Base-by-base conservation (phyloP, 2,329 filamentous ascomycete species). In the Cucurbitaria berberidis region DNA sequence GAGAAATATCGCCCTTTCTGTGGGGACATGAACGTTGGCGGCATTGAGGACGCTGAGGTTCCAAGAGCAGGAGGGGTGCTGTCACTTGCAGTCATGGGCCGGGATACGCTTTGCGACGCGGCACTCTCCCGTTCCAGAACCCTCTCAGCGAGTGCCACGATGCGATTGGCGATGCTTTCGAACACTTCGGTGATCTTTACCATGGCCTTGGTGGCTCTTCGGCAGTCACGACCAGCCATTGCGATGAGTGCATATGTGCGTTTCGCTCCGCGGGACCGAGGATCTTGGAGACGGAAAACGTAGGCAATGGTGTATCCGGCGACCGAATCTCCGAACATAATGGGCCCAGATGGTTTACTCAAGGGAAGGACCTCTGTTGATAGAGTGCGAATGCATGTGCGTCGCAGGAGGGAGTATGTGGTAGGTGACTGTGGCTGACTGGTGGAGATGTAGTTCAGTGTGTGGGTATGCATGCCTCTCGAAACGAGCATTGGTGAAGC, bases 301-400 rank as follows among this genome's bases (percentile, higher is more conserved):
- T 84, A 85, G 36, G 83, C 82, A 46, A 85, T 82, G 16, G 83
- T 85, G 71, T 85, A 84, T 46, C 83, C 83, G 5, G 81, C 77
- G 18, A 77, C 76, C 0, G 80, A 76, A 56, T 85, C 83, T 24
- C 83, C 83, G 59, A 85, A 86, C 62, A 80, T 83, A 41, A 86
- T 72, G n/a, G 82, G 81, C 0, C 83, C 83, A 6, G 82, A 83
- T 0, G 82, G 80, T 35, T 83, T 79, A 43, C 82, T 82, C 30
- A 79, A 78, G 3, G 83, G 83, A 3, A 86, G 75, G 9, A 80
- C 76, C 64, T 86, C 83, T 53, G 81, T 83, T 53, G 82, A 84
- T 32, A 86, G 70, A 0, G 83, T 84, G 54, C 83, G 81, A 60
- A 86, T 83, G 47, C 81, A 84, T 21, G 83, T 82, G 32, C 82